A percentile compares a stretch with the other conserved stretches of the same genome.
phyloP scores from a whole-genome alignment of 2,329 filamentous ascomycete species.

The Colletotrichum navitas region DNA sequence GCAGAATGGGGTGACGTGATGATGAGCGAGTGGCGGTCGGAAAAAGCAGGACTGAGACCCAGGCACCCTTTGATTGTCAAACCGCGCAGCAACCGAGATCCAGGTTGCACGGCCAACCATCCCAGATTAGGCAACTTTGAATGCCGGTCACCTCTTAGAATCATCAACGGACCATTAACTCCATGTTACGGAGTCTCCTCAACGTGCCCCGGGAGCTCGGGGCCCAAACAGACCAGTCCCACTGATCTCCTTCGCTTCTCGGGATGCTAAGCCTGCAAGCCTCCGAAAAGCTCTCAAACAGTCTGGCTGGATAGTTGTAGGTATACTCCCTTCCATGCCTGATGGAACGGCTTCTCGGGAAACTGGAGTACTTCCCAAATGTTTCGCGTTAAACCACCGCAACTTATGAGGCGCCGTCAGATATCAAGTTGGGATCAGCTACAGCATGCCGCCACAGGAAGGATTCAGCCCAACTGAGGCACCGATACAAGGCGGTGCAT shows the following conservation, averaged over 20 bases:
- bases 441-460: not conserved
- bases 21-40: conserved; percentile 35
- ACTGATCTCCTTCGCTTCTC: conserved; percentile 34
- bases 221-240: not conserved
- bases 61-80: conserved; percentile 14
- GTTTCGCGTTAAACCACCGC: not conserved
- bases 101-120: conserved; percentile 11
- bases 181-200: conserved; percentile 15
- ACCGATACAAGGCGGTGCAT: too few relatives aligned
- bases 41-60: conserved; percentile 12
- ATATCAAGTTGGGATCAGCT: conserved; percentile 24
- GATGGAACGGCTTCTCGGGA: not conserved
- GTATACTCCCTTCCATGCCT: not conserved
- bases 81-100: conserved; percentile 9
- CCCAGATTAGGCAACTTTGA: conserved; percentile 17
- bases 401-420: conserved; percentile 5
- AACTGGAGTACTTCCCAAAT: too few relatives aligned
- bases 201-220: conserved; percentile 15
- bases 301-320: not conserved
- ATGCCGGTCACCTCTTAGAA: conserved; percentile 13
- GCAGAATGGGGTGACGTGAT: conserved; percentile 26
- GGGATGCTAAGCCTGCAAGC: conserved; percentile 19
- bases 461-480: not conserved
- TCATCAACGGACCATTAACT: conserved; percentile 11
- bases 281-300: not conserved